Conservation (phyloP, 2,329 filamentous ascomycete species). For the Penicillium sp. region DNA sequence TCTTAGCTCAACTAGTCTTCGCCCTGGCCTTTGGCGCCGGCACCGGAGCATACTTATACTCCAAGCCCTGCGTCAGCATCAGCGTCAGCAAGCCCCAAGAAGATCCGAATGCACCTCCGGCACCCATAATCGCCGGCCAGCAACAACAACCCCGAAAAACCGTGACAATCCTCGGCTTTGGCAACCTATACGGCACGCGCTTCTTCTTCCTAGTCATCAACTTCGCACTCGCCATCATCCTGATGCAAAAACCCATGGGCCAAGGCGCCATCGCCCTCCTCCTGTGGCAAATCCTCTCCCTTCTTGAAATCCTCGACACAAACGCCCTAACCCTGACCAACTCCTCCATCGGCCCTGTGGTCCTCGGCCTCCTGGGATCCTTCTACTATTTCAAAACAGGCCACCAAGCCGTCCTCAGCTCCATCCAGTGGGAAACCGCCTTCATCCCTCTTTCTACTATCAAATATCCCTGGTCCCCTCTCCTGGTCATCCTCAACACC, state of each 20-base stretch:
- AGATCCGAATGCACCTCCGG: slow-evolving; percentile 40
- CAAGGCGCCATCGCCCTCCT: slow-evolving; percentile 75
- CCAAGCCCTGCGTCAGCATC: slow-evolving; percentile 77
- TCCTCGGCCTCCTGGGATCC: slow-evolving; percentile 81
- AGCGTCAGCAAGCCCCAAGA: slow-evolving; percentile 47
- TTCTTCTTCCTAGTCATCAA: slow-evolving; percentile 81
- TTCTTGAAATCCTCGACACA: slow-evolving; percentile 59
- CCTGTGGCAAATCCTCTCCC: slow-evolving; percentile 81
- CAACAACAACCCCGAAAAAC: slow-evolving; percentile 35
- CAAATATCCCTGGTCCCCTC: slow-evolving; percentile 80
- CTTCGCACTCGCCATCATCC: slow-evolving; percentile 67
- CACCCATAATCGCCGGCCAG: slow-evolving; percentile 24
- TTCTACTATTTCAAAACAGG: slow-evolving; percentile 98
- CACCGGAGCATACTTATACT: slow-evolving; percentile 77
- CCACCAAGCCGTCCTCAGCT: slow-evolving; percentile 80
- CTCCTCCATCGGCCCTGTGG: slow-evolving; percentile 69
- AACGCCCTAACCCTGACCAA: slow-evolving; percentile 57
- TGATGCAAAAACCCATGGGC: slow-evolving; percentile 93
- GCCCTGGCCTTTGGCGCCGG: slow-evolving; percentile 78
- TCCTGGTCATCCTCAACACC: slow-evolving; percentile 77
- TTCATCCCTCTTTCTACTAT: slow-evolving; percentile 83
- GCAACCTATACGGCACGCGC: slow-evolving; percentile 84
- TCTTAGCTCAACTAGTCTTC: slow-evolving; percentile 73
- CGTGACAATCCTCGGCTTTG: slow-evolving; percentile 82
- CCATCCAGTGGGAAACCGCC: slow-evolving; percentile 92